phyloP scores from a whole-genome alignment of 306 rosid genomes.

The Prunus mongolica region DNA sequence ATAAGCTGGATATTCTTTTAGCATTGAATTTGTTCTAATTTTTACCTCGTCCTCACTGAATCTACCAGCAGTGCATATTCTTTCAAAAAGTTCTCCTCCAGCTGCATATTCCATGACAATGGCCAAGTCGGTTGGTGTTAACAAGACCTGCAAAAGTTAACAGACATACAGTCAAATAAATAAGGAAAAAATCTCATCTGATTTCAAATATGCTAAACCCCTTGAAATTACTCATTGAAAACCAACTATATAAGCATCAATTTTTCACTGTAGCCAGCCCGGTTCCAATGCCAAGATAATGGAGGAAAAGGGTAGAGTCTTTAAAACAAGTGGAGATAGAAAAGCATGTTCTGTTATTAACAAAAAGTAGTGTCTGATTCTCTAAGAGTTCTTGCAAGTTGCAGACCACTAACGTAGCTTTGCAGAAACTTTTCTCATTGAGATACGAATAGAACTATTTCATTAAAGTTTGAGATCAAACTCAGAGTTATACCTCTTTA shows the following conservation, averaged over 20 bases:
- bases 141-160: slow-evolving; percentile 49
- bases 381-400: slow-evolving; percentile 6
- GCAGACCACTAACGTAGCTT: neutral
- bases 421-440: neutral
- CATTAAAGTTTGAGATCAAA: neutral
- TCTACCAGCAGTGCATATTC: slow-evolving; percentile 95
- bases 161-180: neutral
- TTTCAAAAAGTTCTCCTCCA: slow-evolving; percentile 92
- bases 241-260: neutral
- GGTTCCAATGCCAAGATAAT: neutral
- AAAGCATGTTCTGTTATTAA: neutral
- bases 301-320: neutral
- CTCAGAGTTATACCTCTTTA: slow-evolving; percentile 64
- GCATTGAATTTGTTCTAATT: neutral
- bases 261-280: neutral
- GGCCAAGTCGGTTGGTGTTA: slow-evolving; percentile 87
- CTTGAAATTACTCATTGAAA: neutral
- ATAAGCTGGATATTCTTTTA: no score
- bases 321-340: neutral
- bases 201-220: neutral
- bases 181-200: neutral
- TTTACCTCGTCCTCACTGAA: slow-evolving; percentile 95
- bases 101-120: slow-evolving; percentile 98
- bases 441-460: no score
- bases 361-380: slow-evolving; percentile 12